Evolutionary conservation across 176 grass and related monocot genomes (phyloP).

Genomic region (Elaeis guineensis): DNA sequence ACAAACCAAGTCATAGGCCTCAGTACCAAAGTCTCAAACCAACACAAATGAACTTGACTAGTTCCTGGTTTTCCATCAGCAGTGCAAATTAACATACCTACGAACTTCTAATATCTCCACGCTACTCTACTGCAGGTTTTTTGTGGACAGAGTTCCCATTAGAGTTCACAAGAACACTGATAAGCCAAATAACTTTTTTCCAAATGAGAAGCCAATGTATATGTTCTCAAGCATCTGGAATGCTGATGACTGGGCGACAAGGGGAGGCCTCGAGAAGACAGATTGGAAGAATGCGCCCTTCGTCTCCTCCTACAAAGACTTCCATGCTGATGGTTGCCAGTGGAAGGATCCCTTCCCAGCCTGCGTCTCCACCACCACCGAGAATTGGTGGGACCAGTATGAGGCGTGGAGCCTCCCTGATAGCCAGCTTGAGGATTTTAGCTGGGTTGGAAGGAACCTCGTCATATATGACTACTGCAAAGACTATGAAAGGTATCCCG

Average conservation of each 20-base stretch:
- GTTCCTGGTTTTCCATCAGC: too few species aligned
- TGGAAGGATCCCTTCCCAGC: slow-evolving; percentile 32
- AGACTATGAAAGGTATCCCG: slow-evolving; percentile 53
- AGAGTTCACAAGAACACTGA: slow-evolving; percentile 67
- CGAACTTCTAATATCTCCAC: too few species aligned
- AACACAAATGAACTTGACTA: too few species aligned
- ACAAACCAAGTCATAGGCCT: too few species aligned
- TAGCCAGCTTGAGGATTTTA: slow-evolving; percentile 46
- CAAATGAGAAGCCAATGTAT: slow-evolving; percentile 79
- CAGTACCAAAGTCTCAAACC: too few species aligned
- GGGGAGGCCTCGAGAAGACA: slow-evolving; percentile 88
- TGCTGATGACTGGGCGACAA: slow-evolving; percentile 93
- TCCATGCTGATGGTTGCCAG: slow-evolving; percentile 64
- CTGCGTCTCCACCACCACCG: slow-evolving; percentile 41
- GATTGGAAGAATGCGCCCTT: slow-evolving; percentile 78
- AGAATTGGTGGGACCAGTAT: slow-evolving; percentile 87
- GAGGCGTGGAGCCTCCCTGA: slow-evolving; percentile 62
- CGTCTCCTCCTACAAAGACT: slow-evolving; percentile 88
- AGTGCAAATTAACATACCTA: too few species aligned
- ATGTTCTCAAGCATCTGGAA: slow-evolving; percentile 99
- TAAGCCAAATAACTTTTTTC: slow-evolving; percentile 70
- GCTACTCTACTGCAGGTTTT: slow-evolving; percentile 42
- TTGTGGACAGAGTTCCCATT: slow-evolving; percentile 82
- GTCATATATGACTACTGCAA: slow-evolving; percentile 93
- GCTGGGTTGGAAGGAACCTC: slow-evolving; percentile 66